These are phyloP conservation scores for Decorospora gaudefroyi DNA, from an alignment of 2,329 filamentous ascomycete species.

Conservation along the genomic window DNA sequence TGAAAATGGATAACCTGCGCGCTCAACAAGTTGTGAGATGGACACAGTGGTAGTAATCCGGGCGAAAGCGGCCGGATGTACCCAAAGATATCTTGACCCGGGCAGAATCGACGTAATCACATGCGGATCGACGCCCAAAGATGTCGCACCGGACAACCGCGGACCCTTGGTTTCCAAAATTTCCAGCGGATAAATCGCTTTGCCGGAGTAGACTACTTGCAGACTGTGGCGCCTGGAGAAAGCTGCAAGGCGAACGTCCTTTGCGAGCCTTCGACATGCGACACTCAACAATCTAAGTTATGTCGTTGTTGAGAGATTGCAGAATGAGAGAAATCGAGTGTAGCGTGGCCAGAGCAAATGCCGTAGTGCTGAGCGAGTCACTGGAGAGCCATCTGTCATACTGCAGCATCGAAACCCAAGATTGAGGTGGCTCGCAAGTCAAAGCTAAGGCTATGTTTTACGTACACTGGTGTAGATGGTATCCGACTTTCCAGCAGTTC, in stretches of 20 bases:
- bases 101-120: too few relatives aligned
- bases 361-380: slow-evolving; percentile 3
- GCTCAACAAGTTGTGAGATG: too few relatives aligned
- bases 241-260: not conserved
- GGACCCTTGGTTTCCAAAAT: too few relatives aligned
- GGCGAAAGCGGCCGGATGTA: too few relatives aligned
- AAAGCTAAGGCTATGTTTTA: slow-evolving; percentile 25
- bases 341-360: slow-evolving; percentile 5
- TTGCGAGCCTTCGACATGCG: slow-evolving; percentile 8
- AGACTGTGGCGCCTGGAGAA: too few relatives aligned
- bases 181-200: too few relatives aligned
- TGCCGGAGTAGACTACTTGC: too few relatives aligned
- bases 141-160: too few relatives aligned
- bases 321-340: not conserved
- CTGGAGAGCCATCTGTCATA: slow-evolving; percentile 14
- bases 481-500: slow-evolving; percentile 15
- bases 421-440: slow-evolving; percentile 20
- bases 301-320: slow-evolving; percentile 17
- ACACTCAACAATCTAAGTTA: slow-evolving; percentile 2
- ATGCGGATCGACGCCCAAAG: too few relatives aligned
- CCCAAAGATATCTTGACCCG: too few relatives aligned
- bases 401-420: slow-evolving; percentile 23
- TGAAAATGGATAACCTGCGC: too few relatives aligned
- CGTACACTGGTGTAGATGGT: slow-evolving; percentile 25
- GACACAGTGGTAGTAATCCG: too few relatives aligned